Base-by-base conservation (phyloP, 495 filamentous ascomycete species). In the Darksidea phi region DNA sequence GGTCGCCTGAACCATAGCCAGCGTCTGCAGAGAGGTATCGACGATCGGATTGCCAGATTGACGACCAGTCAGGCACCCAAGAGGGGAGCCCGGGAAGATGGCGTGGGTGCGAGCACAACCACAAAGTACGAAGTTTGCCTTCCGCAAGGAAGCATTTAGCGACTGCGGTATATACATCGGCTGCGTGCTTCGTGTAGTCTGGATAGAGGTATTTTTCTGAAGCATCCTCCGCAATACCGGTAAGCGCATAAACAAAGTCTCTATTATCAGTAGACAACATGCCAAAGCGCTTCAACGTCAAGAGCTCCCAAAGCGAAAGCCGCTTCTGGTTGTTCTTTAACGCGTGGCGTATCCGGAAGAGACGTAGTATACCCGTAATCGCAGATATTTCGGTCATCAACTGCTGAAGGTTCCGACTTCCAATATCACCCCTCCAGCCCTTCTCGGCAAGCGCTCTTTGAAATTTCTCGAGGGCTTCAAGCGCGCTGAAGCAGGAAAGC, bases 121-220 rank as follows among this genome's bases (percentile, higher is more conserved):
- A 43, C 5, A 43, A 15, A 3, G 41, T 43, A 13, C 41, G 41
- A 4, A 43, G 41, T 4, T 13, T 4, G 13, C 41, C 41, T 43
- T 43, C 41, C 5, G 41, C 41, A 6, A 43, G 41, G 41, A 43
- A 43, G 41, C 41, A 43, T 43, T 43, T 43, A 3, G 41, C 41
- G 13, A 43, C 41, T 43, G 5, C 41, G 18, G 41, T 43, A 13
- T 43, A 43, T 4, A 43, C 13, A 20, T 4, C 13, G 13, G 13
- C 41, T 15, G 18, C 41, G 41, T 43, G 41, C 41, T 43, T 43
- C 3, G 41, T 43, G 41, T 43, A 43, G 41, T 43, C 41, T 43
- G 41, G 41, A 20, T 43, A 43, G 41, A 43, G 41, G 15, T 43
- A 13, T 13, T 43, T 43, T 6, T 6, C 15, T n/a, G 41, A 3